Conservation (phyloP, 768 basidiomycete species). For the Agrocybe chaxingu region DNA sequence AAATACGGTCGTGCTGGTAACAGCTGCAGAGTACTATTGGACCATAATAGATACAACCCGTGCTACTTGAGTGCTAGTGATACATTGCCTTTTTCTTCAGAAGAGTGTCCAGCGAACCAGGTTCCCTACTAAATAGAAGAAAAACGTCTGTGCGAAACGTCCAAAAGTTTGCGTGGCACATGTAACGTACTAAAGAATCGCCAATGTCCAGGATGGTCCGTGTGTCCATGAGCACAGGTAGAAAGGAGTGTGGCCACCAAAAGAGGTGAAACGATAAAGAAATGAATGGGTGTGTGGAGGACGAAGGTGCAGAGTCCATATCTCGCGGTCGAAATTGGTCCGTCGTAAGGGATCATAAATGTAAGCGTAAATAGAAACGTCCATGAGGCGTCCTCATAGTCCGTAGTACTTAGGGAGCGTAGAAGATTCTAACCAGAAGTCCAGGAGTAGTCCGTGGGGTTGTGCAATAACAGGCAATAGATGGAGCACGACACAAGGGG, state of each 20-base stretch:
- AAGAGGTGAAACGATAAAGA: neutral
- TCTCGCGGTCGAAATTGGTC: conserved; percentile 16
- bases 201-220: conserved; percentile 20
- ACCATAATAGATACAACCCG: conserved; percentile 3
- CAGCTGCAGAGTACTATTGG: neutral
- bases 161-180: conserved; percentile 7
- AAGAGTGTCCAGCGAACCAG: conserved; percentile 7
- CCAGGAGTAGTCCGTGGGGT: conserved; percentile 14
- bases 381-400: conserved; percentile 16
- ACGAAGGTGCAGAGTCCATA: conserved; percentile 22
- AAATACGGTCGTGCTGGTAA: too few species aligned
- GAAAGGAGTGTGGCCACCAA: neutral
- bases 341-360: conserved; percentile 10
- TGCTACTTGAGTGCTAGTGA: conserved; percentile 5
- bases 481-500: conserved; percentile 1
- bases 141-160: conserved; percentile 9
- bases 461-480: conserved; percentile 11
- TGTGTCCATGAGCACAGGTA: conserved; percentile 8
- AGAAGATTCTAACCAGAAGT: conserved; percentile 7
- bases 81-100: conserved; percentile 9
- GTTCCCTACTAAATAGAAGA: conserved; percentile 3
- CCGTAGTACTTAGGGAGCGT: conserved; percentile 11
- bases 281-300: conserved; percentile 3
- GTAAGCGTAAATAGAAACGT: conserved; percentile 15
- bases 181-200: neutral